These are phyloP conservation scores for Tausonia pullulans DNA, from an alignment of 1,284 basidiomycete genomes.

Conservation along the genomic window DNA sequence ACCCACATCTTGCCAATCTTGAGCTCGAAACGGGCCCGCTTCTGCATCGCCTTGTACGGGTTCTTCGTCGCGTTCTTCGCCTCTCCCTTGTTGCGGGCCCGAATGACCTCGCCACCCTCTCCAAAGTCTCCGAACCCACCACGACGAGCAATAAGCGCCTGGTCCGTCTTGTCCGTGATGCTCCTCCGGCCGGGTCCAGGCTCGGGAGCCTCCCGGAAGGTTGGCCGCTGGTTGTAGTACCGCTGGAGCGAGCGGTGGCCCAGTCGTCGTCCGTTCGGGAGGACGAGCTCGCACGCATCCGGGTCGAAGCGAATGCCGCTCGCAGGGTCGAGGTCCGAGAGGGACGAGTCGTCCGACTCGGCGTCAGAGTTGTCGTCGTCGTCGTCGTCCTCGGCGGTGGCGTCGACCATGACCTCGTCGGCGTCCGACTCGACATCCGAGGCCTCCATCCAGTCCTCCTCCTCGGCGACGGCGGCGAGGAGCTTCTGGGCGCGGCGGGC, in stretches of 20 bases:
- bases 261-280: constrained; percentile 84
- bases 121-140: constrained; percentile 80
- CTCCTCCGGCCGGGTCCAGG: constrained; percentile 36
- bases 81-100: constrained; percentile 87
- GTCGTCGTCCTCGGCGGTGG: constrained; percentile 29
- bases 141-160: constrained; percentile 66
- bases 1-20: constrained; percentile 49
- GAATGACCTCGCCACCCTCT: constrained; percentile 64
- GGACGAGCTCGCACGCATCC: constrained; percentile 70
- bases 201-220: constrained; percentile 1
- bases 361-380: constrained; percentile 30
- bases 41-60: constrained; percentile 69
- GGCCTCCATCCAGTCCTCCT: constrained; percentile 24
- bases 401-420: constrained; percentile 20
- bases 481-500: constrained; percentile 27
- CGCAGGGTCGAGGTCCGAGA: constrained; percentile 14
- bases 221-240: constrained; percentile 62
- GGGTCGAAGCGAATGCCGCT: constrained; percentile 30
- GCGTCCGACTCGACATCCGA: constrained; percentile 31
- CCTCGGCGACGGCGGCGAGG: constrained; percentile 29
- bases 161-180: constrained; percentile 70
- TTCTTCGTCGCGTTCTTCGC: constrained; percentile 85
- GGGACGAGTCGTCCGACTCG: constrained; percentile 38
- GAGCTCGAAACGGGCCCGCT: constrained; percentile 74
- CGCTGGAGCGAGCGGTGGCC: constrained; percentile 79